These are phyloP conservation scores for Stephanodiscus triporus DNA, from an alignment of 108 stramenopile species.

Conservation along the genomic window DNA sequence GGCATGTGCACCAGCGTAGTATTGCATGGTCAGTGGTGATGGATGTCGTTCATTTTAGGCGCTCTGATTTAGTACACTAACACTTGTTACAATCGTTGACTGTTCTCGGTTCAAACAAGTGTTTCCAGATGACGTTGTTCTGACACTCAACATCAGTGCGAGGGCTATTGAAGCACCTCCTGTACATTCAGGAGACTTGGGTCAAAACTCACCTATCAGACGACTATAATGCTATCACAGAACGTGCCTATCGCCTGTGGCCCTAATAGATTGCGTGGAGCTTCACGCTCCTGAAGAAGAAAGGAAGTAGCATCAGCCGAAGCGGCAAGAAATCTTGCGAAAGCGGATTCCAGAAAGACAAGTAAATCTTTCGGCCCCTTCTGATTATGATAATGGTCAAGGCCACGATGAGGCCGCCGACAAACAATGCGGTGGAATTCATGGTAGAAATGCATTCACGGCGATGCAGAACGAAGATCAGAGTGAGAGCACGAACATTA, in stretches of 20 bases:
- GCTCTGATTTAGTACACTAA: too few relatives aligned
- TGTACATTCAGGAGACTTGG: constrained; percentile 88
- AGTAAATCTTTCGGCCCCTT: neutral
- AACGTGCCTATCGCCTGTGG: constrained; percentile 79
- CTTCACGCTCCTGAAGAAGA: constrained; percentile 61
- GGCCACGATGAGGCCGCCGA: neutral
- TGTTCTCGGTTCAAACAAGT: too few relatives aligned
- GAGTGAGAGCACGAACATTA: constrained; percentile 5
- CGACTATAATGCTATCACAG: constrained; percentile 73
- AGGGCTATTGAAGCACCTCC: constrained; percentile 82
- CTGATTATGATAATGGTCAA: too few relatives aligned
- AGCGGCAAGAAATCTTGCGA: constrained; percentile 68
- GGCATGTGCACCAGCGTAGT: constrained; percentile 84
- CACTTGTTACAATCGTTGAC: too few relatives aligned
- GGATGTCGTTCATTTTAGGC: neutral
- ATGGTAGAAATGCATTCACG: neutral
- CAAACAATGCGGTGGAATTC: neutral
- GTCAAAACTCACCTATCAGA: constrained; percentile 79
- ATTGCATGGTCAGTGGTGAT: constrained; percentile 50
- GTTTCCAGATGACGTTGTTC: constrained; percentile 88
- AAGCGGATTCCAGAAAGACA: constrained; percentile 52
- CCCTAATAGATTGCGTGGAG: constrained; percentile 70
- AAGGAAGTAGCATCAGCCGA: constrained; percentile 26
- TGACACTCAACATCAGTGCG: constrained; percentile 89
- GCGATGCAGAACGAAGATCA: neutral